Evolutionary conservation across 1,139 yeast genomes (phyloP).

Genomic region (Protomyces macrosporus): DNA sequence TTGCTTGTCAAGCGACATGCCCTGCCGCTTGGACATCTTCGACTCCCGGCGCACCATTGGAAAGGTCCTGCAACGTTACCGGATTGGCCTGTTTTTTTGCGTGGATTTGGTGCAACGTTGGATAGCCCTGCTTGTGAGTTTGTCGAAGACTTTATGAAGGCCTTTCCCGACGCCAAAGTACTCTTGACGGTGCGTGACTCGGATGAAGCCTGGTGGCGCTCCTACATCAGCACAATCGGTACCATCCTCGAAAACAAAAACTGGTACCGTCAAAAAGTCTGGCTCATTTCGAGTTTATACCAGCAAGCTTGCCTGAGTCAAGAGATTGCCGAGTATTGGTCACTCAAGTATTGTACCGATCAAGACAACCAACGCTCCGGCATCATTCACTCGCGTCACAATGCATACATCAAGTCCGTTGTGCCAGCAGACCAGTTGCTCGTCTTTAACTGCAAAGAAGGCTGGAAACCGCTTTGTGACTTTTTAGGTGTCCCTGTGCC

Average conservation of each 20-base stretch:
- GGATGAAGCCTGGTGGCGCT: background rate
- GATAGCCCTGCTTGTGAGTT: background rate
- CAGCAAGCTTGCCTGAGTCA: background rate
- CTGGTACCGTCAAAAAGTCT: background rate
- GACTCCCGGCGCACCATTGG: background rate
- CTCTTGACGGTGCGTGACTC: background rate
- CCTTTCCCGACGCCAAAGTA: conserved; percentile 2
- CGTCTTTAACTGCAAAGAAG: background rate
- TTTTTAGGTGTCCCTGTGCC: background rate
- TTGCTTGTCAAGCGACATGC: background rate
- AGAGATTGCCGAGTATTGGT: background rate
- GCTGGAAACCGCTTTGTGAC: background rate
- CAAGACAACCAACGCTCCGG: background rate
- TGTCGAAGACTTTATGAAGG: background rate
- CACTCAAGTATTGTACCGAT: background rate
- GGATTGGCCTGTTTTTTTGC: background rate
- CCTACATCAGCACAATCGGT: background rate
- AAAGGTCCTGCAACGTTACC: background rate
- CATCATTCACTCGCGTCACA: background rate
- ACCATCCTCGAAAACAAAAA: background rate
- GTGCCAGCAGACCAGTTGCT: background rate
- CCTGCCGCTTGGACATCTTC: background rate
- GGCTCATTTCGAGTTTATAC: background rate
- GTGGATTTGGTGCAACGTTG: background rate
- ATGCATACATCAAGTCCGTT: background rate